phyloP scores from a whole-genome alignment of 352 stramenopile species.

The Phytopythium cucurbitacearum region DNA sequence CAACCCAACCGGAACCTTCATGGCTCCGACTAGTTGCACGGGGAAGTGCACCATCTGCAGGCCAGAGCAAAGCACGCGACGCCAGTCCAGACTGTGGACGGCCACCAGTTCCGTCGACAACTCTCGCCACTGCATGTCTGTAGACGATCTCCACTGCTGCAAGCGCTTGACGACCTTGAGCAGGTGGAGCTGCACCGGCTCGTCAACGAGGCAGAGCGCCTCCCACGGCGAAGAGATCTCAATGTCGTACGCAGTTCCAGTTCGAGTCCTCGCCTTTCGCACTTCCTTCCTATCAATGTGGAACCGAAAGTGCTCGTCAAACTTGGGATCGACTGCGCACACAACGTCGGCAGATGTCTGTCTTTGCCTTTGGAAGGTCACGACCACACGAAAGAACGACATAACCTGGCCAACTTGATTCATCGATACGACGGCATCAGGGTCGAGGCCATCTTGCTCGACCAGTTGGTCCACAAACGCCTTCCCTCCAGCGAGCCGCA shows the following conservation, averaged over 20 bases:
- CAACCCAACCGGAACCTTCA: conserved; percentile 66
- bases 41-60: conserved; percentile 68
- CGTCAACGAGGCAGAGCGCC: conserved; percentile 59
- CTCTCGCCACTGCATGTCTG: conserved; percentile 33
- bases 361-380: conserved; percentile 56
- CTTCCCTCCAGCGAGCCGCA: conserved; percentile 50
- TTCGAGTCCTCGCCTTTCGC: conserved; percentile 13
- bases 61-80: conserved; percentile 64
- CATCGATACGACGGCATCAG: conserved; percentile 7
- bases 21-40: conserved; percentile 47
- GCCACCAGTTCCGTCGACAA: conserved; percentile 54
- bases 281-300: conserved; percentile 31
- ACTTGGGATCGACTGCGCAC: conserved; percentile 55
- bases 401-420: conserved; percentile 38
- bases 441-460: conserved; percentile 16
- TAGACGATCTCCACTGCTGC: conserved; percentile 10
- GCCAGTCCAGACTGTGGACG: conserved; percentile 71
- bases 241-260: conserved; percentile 36
- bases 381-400: conserved; percentile 48
- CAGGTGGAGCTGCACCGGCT: conserved; percentile 52
- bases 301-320: conserved; percentile 71
- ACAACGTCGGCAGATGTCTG: conserved; percentile 35
- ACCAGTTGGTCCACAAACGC: conserved; percentile 76
- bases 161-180: conserved; percentile 60
- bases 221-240: conserved; percentile 64